phyloP scores from a whole-genome alignment of 495 filamentous ascomycete species.

The Echria macrotheca region DNA sequence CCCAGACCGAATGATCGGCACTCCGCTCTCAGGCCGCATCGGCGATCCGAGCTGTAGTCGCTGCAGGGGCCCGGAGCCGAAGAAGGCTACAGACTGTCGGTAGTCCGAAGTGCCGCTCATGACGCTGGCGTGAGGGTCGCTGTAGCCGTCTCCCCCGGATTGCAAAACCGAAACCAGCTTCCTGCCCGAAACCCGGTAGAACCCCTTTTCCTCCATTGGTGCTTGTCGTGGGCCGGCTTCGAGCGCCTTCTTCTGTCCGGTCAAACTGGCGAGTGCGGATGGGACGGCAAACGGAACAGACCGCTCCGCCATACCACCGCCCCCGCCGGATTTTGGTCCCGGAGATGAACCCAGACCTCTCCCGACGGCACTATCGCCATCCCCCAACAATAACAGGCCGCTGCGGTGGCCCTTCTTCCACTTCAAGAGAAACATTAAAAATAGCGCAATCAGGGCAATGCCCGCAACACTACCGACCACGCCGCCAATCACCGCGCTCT shows the following conservation, averaged over 20 bases:
- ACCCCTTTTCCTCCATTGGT: conserved; percentile 39
- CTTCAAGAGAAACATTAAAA: conserved; percentile 50
- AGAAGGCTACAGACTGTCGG: conserved; percentile 42
- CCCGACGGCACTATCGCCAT: conserved; percentile 16
- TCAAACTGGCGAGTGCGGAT: conserved; percentile 45
- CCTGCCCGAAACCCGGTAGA: conserved; percentile 58
- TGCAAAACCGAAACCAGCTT: conserved; percentile 68
- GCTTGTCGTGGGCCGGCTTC: conserved; percentile 37
- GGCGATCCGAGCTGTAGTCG: conserved; percentile 39
- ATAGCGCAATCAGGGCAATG: conserved; percentile 50
- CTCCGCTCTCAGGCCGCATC: conserved; percentile 43
- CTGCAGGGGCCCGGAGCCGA: conserved; percentile 26
- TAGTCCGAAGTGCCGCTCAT: conserved; percentile 46
- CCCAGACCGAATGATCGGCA: conserved; percentile 39
- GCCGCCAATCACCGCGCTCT: conserved; percentile 52
- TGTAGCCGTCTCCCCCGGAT: conserved; percentile 65
- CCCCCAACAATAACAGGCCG: conserved; percentile 27
- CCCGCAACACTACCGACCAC: conserved; percentile 63
- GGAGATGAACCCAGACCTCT: conserved; percentile 9
- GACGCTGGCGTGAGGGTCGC: conserved; percentile 46
- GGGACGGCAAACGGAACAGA: conserved; percentile 53
- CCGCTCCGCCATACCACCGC: conserved; percentile 42
- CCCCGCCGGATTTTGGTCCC: conserved; percentile 11
- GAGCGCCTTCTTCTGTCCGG: conserved; percentile 43
- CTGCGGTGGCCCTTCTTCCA: conserved; percentile 46